phyloP scores from a whole-genome alignment of 805 yeast genomes.

The Sugiyamaella lignohabitans region DNA sequence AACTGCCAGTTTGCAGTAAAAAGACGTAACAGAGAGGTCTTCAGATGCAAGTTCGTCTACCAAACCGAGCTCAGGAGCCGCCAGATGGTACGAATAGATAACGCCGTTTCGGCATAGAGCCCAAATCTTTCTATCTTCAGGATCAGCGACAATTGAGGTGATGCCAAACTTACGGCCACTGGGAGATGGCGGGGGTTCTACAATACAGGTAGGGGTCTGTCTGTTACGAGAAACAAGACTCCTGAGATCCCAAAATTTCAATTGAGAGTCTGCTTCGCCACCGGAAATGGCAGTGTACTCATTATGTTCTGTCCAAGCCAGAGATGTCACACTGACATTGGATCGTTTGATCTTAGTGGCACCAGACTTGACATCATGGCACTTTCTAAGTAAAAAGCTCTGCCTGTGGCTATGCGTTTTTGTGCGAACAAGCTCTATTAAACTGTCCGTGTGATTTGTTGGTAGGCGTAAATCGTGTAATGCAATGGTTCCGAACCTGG shows the following conservation, averaged over 20 bases:
- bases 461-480: constrained; percentile 9
- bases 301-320: constrained; percentile 18
- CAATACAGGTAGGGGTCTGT: constrained; percentile 4
- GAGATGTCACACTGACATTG: constrained; percentile 18
- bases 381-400: no score
- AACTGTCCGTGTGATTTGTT: no score
- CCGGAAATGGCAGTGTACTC: constrained; percentile 19
- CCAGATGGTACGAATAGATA: constrained; percentile 15
- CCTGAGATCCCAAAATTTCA: constrained; percentile 28
- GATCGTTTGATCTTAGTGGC: constrained; percentile 7
- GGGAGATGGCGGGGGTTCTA: not conserved
- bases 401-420: no score
- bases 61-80: constrained; percentile 1
- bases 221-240: constrained; percentile 6
- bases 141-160: constrained; percentile 17
- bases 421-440: not conserved
- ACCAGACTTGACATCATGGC: constrained; percentile 12
- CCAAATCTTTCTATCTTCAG: constrained; percentile 20
- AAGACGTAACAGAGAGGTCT: constrained; percentile 16
- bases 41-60: constrained; percentile 8
- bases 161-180: constrained; percentile 13
- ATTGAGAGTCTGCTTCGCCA: constrained; percentile 13
- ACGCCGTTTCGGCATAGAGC: constrained; percentile 16
- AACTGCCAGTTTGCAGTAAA: constrained; percentile 17
- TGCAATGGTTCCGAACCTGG: constrained; percentile 12